Evolutionary conservation across 805 yeast genomes (phyloP).

Genomic region (Saturnispora besseyi): DNA sequence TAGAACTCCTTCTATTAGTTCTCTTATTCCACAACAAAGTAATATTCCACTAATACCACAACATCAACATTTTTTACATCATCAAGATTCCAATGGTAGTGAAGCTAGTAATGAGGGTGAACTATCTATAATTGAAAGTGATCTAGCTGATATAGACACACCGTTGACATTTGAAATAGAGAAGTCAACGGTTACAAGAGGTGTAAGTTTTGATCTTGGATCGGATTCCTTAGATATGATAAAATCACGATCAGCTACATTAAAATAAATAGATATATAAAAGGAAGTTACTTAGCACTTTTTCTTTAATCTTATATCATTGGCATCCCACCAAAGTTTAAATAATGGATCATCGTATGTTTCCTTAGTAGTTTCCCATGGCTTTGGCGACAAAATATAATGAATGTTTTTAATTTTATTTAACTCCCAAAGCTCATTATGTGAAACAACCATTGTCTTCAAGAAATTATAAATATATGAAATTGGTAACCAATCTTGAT

Average conservation of each 20-base stretch:
- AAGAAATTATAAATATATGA: conserved; percentile 48
- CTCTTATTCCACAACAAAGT: background rate
- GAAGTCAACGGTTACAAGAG: background rate
- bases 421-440: conserved; percentile 38
- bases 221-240: background rate
- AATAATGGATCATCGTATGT: conserved; percentile 40
- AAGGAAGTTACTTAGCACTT: background rate
- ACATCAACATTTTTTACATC: conserved; percentile 12
- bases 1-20: conserved; percentile 8
- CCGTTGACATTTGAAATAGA: background rate
- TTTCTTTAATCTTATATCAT: conserved; percentile 27
- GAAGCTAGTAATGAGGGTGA: background rate
- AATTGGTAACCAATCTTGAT: conserved; percentile 40
- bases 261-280: background rate
- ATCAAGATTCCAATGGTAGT: background rate
- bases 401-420: conserved; percentile 46
- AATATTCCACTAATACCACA: conserved; percentile 7
- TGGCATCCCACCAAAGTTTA: conserved; percentile 40
- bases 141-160: background rate
- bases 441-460: conserved; percentile 41
- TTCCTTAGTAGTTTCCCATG: conserved; percentile 40
- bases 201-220: conserved; percentile 2
- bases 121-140: background rate
- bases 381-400: conserved; percentile 50
- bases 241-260: conserved; percentile 8